These are phyloP conservation scores for Artemisia princeps DNA, from an alignment of 140 eudicot species.

Conservation along the genomic window DNA sequence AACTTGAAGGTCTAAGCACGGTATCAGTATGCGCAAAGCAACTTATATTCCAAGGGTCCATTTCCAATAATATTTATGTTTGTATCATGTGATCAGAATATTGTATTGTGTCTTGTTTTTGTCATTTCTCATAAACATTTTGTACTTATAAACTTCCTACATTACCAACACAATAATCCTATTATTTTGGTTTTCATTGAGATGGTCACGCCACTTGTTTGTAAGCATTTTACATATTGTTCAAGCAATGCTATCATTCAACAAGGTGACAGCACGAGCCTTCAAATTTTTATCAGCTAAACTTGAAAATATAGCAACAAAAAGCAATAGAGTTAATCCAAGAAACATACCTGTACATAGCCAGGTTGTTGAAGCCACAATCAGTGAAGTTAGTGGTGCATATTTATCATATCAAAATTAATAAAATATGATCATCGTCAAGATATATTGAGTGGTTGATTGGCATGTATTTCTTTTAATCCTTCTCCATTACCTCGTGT, in stretches of 20 bases:
- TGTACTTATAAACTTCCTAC: no score
- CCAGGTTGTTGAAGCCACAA: no score
- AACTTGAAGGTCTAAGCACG: constrained; percentile 14
- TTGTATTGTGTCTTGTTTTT: no score
- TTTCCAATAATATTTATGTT: neutral
- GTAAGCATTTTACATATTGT: neutral
- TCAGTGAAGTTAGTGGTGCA: no score
- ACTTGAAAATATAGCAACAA: neutral
- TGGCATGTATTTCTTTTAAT: no score
- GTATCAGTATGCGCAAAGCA: neutral
- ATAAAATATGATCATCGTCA: no score
- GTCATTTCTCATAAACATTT: no score
- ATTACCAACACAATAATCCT: neutral
- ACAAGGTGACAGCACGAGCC: neutral
- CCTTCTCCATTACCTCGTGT: no score
- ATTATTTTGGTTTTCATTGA: neutral
- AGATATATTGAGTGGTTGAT: no score
- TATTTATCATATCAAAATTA: no score
- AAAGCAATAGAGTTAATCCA: neutral
- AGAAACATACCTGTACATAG: neutral
- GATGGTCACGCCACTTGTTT: neutral
- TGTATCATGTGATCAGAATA: no score
- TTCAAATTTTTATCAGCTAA: neutral
- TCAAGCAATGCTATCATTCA: neutral
- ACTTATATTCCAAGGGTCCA: neutral